Percentiles rank a stretch among this genome's conserved stretches.
Evolutionary conservation across 228 moss, liverwort and hornwort genomes (phyloP).

Genomic region (Sphagnum magellanicum): DNA sequence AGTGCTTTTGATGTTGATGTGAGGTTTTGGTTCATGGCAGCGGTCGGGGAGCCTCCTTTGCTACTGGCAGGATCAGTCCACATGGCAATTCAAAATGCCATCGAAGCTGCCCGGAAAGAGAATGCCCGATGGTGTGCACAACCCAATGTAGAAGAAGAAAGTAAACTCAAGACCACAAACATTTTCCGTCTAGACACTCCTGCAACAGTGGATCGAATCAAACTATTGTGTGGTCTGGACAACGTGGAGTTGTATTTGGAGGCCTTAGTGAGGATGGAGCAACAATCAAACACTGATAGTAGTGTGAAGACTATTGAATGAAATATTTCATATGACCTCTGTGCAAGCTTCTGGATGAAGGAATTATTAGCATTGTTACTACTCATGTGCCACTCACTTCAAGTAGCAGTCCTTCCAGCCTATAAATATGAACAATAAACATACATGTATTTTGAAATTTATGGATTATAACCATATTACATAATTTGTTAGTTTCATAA

Average conservation of each 20-base stretch:
- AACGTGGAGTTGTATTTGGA: slow-evolving; percentile 57
- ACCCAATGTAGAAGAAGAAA: not conserved
- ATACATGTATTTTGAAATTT: too few species aligned
- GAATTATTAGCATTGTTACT: too few species aligned
- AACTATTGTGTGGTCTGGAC: slow-evolving; percentile 55
- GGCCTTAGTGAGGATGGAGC: slow-evolving; percentile 12
- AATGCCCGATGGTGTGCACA: not conserved
- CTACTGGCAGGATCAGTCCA: slow-evolving; percentile 47
- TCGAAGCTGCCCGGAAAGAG: slow-evolving; percentile 47
- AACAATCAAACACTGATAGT: not conserved
- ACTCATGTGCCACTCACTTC: too few species aligned
- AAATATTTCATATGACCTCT: too few species aligned
- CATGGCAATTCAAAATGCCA: slow-evolving; percentile 42
- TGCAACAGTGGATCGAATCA: slow-evolving; percentile 55
- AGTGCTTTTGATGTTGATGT: not conserved
- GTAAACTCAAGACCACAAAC: not conserved
- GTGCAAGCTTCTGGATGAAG: too few species aligned
- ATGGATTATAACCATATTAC: too few species aligned
- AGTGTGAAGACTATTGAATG: too few species aligned
- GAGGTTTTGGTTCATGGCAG: slow-evolving; percentile 18
- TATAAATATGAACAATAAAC: too few species aligned
- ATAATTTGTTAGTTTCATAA: too few species aligned
- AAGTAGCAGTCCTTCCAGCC: too few species aligned
- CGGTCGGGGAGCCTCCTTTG: slow-evolving; percentile 59
- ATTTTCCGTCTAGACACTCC: slow-evolving; percentile 43